These are phyloP conservation scores for Russula compacta DNA, from an alignment of 768 basidiomycete genomes.

Conservation along the genomic window DNA sequence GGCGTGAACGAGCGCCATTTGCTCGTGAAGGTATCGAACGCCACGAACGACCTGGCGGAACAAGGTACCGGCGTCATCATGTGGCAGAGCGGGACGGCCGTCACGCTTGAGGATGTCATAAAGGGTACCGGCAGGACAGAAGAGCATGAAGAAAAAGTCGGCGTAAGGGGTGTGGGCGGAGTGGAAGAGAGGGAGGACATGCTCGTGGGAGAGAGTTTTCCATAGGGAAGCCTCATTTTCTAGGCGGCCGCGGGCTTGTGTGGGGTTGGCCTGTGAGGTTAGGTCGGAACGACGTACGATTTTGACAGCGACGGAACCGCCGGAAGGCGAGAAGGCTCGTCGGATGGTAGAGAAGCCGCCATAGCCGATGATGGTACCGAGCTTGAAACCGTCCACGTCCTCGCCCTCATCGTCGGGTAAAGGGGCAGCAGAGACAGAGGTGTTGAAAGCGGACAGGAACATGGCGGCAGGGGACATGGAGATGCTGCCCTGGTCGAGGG, in stretches of 20 bases:
- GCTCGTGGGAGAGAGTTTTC: constrained; percentile 72
- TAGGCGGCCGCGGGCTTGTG: constrained; percentile 43
- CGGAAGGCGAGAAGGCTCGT: constrained; percentile 50
- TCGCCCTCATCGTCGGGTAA: constrained; percentile 62
- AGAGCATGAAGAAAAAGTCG: constrained; percentile 74
- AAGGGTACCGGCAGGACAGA: constrained; percentile 78
- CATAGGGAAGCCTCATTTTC: constrained; percentile 66
- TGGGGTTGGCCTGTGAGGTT: constrained; percentile 41
- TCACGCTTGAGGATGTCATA: constrained; percentile 74
- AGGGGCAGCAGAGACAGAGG: constrained; percentile 28
- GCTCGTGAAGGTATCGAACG: constrained; percentile 73
- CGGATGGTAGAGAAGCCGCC: constrained; percentile 80
- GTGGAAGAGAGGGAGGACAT: constrained; percentile 77
- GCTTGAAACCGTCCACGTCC: constrained; percentile 57
- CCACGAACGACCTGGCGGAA: constrained; percentile 81
- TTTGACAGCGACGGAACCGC: constrained; percentile 72
- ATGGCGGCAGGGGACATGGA: constrained; percentile 59
- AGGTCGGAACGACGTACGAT: constrained; percentile 59
- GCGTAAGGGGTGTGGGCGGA: constrained; percentile 48
- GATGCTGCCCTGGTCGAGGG: constrained; percentile 12
- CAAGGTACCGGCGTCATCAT: constrained; percentile 76
- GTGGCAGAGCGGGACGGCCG: constrained; percentile 55
- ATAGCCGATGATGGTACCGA: constrained; percentile 67
- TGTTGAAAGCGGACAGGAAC: constrained; percentile 60
- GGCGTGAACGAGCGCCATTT: constrained; percentile 72